Percentiles rank a stretch among this genome's conserved stretches.
These are phyloP conservation scores for Gracilaria vermiculophylla DNA, from an alignment of 23 red algal genomes.

Conservation along the genomic window DNA sequence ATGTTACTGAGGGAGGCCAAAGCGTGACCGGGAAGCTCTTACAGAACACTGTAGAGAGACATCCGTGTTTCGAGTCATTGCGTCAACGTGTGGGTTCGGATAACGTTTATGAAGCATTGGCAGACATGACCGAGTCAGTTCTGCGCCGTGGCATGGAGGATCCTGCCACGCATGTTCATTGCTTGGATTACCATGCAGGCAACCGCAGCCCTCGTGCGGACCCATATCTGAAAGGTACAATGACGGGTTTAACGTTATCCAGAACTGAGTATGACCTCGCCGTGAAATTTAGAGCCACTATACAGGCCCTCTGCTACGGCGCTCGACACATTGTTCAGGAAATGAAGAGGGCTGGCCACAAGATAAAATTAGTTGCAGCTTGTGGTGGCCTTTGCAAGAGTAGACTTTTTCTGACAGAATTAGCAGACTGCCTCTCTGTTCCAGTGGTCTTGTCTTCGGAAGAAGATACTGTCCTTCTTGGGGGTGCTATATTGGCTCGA, in stretches of 20 bases:
- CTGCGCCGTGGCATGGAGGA: not conserved
- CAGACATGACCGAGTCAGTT: not conserved
- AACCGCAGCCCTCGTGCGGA: conserved; percentile 79
- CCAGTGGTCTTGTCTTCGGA: conserved; percentile 33
- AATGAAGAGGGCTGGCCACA: conserved; percentile 59
- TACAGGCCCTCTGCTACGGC: conserved; percentile 74
- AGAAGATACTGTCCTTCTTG: conserved; percentile 58
- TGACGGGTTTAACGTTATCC: conserved; percentile 64
- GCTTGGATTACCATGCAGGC: conserved; percentile 69
- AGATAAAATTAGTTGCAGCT: conserved; percentile 48
- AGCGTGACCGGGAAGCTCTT: conserved; percentile 84
- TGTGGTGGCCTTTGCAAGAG: conserved; percentile 85
- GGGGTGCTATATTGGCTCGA: conserved; percentile 56
- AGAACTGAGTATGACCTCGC: conserved; percentile 46
- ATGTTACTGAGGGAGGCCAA: conserved; percentile 80
- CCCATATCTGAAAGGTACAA: conserved; percentile 62
- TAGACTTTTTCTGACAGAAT: conserved; percentile 48
- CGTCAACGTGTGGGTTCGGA: not conserved
- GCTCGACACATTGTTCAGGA: conserved; percentile 79
- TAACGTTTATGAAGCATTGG: conserved; percentile 35
- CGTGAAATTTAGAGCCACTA: conserved; percentile 59
- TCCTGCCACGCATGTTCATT: conserved; percentile 66
- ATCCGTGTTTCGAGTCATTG: conserved; percentile 4
- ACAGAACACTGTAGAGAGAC: conserved; percentile 33
- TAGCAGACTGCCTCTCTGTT: conserved; percentile 59